Conservation (phyloP, 2,329 filamentous ascomycete species). For the Waltergamsia citrina region DNA sequence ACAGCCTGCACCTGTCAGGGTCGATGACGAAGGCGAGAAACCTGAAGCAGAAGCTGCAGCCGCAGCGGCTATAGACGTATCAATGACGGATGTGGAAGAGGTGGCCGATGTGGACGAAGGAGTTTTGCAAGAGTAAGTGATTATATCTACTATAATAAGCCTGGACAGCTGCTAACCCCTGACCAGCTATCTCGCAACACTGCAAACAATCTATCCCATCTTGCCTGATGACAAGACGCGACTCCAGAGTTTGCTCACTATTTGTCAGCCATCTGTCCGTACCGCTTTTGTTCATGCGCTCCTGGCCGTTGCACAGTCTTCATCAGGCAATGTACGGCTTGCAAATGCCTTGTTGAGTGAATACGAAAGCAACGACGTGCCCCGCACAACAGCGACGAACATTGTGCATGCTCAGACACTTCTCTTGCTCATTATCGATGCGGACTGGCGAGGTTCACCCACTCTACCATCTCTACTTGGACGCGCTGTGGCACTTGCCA, state of each 20-base stretch:
- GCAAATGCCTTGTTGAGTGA: constrained; percentile 38
- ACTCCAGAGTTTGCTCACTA: constrained; percentile 45
- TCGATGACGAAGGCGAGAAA: no score
- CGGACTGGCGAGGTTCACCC: constrained; percentile 43
- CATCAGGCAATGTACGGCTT: constrained; percentile 30
- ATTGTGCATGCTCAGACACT: constrained; percentile 58
- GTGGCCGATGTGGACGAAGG: constrained; percentile 30
- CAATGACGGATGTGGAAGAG: constrained; percentile 21
- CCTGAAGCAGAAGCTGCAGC: constrained; percentile 22
- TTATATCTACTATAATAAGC: not conserved
- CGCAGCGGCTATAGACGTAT: constrained; percentile 21
- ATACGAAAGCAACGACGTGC: constrained; percentile 35
- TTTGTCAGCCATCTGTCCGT: constrained; percentile 46
- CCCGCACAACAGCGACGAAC: constrained; percentile 28
- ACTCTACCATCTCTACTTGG: constrained; percentile 44
- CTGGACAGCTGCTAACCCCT: not conserved
- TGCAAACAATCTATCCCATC: constrained; percentile 60
- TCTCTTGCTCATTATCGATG: constrained; percentile 56
- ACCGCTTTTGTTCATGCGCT: constrained; percentile 58
- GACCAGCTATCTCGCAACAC: constrained; percentile 49
- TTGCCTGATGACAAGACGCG: constrained; percentile 47
- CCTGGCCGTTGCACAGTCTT: constrained; percentile 37
- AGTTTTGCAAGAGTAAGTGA: constrained; percentile 33
- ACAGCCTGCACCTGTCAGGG: constrained; percentile 29
- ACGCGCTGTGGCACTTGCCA: constrained; percentile 55